A percentile compares a stretch with the other conserved stretches of the same genome.
Conservation (phyloP, 768 basidiomycete genomes). For the Macrolepiota albuminosa region DNA sequence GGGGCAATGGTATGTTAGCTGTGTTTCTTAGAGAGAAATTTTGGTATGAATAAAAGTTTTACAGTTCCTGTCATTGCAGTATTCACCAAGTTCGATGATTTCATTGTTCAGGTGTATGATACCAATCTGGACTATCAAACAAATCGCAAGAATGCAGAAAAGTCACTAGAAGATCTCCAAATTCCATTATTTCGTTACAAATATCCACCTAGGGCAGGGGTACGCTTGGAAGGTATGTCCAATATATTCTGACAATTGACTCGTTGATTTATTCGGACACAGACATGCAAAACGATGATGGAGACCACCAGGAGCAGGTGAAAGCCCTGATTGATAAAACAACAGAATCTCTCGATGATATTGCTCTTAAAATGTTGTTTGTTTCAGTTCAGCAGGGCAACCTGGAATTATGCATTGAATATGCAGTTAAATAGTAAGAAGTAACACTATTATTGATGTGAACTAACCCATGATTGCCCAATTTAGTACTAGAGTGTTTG, state of each 20-base stretch:
- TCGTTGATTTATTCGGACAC: background rate
- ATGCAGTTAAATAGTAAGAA: background rate
- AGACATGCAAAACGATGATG: background rate
- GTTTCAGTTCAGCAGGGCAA: background rate
- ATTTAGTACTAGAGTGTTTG: background rate
- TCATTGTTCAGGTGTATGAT: background rate
- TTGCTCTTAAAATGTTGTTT: background rate
- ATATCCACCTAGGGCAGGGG: background rate
- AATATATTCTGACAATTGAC: background rate
- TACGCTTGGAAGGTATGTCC: background rate
- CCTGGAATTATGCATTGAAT: background rate
- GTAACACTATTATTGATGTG: background rate
- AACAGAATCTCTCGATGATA: background rate
- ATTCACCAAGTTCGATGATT: conserved; percentile 1
- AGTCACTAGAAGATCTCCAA: background rate
- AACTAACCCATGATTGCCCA: background rate
- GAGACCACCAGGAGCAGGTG: background rate
- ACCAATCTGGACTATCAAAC: background rate
- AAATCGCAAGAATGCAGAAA: background rate
- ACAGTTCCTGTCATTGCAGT: conserved; percentile 1
- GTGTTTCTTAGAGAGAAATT: background rate
- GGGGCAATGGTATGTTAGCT: background rate
- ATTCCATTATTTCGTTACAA: background rate
- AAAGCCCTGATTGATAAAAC: background rate
- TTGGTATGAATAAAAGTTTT: background rate